These are phyloP conservation scores for Rhodotorula sp. DNA, from an alignment of 1,284 basidiomycete genomes.

Conservation along the genomic window DNA sequence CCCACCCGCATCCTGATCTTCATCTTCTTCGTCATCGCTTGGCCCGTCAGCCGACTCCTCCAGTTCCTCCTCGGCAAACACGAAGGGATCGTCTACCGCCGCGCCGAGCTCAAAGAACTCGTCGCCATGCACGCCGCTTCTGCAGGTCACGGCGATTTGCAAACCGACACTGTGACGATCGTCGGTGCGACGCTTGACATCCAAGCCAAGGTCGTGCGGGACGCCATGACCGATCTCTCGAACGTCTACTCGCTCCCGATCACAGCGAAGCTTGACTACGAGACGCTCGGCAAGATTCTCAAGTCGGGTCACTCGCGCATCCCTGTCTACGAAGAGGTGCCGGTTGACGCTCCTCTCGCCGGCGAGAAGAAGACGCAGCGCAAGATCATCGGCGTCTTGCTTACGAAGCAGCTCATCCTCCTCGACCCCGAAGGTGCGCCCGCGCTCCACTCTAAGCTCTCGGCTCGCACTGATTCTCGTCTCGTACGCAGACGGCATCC, in stretches of 20 bases:
- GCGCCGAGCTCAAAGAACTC: slow-evolving; percentile 66
- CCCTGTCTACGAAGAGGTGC: slow-evolving; percentile 50
- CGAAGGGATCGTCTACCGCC: slow-evolving; percentile 57
- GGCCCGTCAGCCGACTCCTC: slow-evolving; percentile 48
- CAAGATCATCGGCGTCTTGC: slow-evolving; percentile 74
- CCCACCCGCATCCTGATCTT: slow-evolving; percentile 47
- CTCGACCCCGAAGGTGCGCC: slow-evolving; percentile 74
- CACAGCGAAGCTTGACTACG: slow-evolving; percentile 68
- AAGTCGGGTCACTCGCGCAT: slow-evolving; percentile 69
- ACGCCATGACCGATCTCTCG: slow-evolving; percentile 77
- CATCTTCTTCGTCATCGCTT: slow-evolving; percentile 48
- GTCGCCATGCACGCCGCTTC: slow-evolving; percentile 70
- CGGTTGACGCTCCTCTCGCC: not conserved
- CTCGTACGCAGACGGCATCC: slow-evolving; percentile 22
- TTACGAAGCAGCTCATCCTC: slow-evolving; percentile 82
- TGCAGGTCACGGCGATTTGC: slow-evolving; percentile 64
- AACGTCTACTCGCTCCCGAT: slow-evolving; percentile 75
- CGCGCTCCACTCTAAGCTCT: no score
- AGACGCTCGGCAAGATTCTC: slow-evolving; percentile 69
- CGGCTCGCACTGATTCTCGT: no score
- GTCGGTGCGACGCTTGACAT: slow-evolving; percentile 71
- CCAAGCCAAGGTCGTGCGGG: slow-evolving; percentile 65
- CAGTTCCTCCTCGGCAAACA: slow-evolving; percentile 48
- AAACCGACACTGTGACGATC: slow-evolving; percentile 67
- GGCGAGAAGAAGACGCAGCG: slow-evolving; percentile 56